Evolutionary conservation across 83 land plant species (phyloP).

Genomic region (Diphasiastrum complanatum): DNA sequence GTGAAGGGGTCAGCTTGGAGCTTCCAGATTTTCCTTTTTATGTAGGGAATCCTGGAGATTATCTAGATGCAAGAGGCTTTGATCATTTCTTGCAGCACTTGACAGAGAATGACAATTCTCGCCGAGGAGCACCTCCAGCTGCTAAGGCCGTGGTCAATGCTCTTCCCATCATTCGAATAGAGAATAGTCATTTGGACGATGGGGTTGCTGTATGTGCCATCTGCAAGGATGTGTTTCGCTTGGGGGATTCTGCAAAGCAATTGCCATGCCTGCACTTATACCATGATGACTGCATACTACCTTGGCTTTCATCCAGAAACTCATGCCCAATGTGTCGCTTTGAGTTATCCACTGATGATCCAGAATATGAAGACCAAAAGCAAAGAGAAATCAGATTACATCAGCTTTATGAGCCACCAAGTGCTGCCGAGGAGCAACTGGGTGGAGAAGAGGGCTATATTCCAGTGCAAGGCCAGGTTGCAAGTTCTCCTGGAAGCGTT

Average conservation of each 20-base stretch:
- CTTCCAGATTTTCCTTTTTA: conserved; percentile 7
- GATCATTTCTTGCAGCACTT: conserved; percentile 15
- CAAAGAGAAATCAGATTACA: no score
- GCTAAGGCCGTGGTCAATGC: conserved; percentile 3
- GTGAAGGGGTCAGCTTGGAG: conserved; percentile 6
- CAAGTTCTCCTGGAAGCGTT: no score
- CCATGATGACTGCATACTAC: conserved; percentile 12
- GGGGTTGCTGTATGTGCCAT: conserved; percentile 15
- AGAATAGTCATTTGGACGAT: not conserved
- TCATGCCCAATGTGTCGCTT: conserved; percentile 10
- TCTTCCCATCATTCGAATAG: not conserved
- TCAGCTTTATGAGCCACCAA: no score
- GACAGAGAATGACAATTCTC: conserved; percentile 11
- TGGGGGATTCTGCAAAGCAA: conserved; percentile 12
- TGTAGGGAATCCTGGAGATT: conserved; percentile 14
- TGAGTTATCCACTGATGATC: conserved; percentile 12
- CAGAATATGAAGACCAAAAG: conserved; percentile 14
- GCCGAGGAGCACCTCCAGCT: conserved; percentile 14
- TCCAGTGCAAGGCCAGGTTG: no score
- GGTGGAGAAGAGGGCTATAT: no score
- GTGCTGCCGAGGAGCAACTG: no score
- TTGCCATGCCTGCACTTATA: conserved; percentile 12
- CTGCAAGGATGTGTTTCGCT: conserved; percentile 3
- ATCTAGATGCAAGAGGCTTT: conserved; percentile 7
- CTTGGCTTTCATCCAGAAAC: conserved; percentile 13